Percentiles rank a stretch among this genome's conserved stretches.
Evolutionary conservation across 2,329 filamentous ascomycete species (phyloP).

Genomic region (Juglanconis juglandina): DNA sequence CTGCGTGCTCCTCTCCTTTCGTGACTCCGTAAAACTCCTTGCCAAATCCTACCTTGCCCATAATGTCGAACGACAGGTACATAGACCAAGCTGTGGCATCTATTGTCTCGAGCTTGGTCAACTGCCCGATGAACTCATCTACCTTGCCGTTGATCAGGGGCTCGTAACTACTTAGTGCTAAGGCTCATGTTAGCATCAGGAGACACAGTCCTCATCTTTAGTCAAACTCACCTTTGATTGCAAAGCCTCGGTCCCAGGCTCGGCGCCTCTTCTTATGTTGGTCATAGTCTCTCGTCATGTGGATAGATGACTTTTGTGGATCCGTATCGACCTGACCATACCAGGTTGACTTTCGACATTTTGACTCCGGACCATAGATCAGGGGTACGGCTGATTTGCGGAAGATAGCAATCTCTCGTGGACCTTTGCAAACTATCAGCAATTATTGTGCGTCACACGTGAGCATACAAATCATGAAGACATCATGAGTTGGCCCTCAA

Average conservation of each 20-base stretch:
- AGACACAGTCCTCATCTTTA: neutral
- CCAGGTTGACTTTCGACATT: conserved; percentile 37
- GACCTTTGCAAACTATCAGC: conserved; percentile 20
- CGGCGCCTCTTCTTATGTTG: conserved; percentile 22
- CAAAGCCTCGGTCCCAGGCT: conserved; percentile 25
- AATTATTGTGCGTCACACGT: neutral
- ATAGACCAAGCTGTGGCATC: conserved; percentile 22
- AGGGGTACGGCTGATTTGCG: conserved; percentile 22
- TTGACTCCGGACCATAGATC: conserved; percentile 34
- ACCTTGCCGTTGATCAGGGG: conserved; percentile 21
- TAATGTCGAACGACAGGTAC: conserved; percentile 27
- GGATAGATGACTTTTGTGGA: conserved; percentile 32
- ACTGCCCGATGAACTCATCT: conserved; percentile 18
- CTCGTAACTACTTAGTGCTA: conserved; percentile 24
- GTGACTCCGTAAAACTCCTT: conserved; percentile 25
- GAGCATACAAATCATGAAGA: neutral
- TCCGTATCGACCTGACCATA: conserved; percentile 31
- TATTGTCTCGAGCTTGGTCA: conserved; percentile 18
- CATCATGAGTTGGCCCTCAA: neutral
- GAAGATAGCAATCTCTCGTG: conserved; percentile 30
- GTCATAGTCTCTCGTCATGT: conserved; percentile 31
- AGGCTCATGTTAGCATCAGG: neutral
- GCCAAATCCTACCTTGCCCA: conserved; percentile 24
- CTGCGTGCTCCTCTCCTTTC: conserved; percentile 23
- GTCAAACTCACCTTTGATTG: conserved; percentile 21